These are phyloP conservation scores for Chenopodium suecicum DNA, from an alignment of 148 eudicot genomes.

Conservation along the genomic window DNA sequence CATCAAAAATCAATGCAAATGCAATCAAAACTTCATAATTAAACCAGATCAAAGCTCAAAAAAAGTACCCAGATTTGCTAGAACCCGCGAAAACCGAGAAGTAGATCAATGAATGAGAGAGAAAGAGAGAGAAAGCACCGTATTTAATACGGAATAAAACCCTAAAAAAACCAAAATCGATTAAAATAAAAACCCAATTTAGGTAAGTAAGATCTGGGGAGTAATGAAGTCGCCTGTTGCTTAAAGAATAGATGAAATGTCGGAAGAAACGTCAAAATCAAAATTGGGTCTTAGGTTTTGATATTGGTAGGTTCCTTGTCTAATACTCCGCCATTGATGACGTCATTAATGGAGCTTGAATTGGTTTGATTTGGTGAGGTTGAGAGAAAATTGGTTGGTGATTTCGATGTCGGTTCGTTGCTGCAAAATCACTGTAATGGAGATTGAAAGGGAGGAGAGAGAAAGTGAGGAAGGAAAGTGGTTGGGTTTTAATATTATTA, in stretches of 20 bases:
- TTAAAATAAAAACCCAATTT: not conserved
- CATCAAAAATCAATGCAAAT: not conserved
- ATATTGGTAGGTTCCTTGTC: not conserved
- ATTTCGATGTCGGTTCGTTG: not conserved
- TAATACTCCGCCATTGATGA: constrained; percentile 32
- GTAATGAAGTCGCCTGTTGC: constrained; percentile 28
- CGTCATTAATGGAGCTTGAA: not conserved
- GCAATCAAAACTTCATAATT: not conserved
- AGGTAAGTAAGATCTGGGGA: constrained; percentile 18
- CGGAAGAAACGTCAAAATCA: constrained; percentile 33
- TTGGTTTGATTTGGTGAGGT: not conserved
- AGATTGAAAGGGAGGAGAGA: not conserved
- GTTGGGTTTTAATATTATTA: no score
- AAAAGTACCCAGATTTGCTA: not conserved
- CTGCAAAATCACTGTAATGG: not conserved
- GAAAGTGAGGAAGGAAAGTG: not conserved
- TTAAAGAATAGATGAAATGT: constrained; percentile 37
- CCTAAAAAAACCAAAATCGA: constrained; percentile 8
- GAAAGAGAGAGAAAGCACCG: constrained; percentile 20
- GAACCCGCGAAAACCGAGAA: not conserved
- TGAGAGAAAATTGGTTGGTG: not conserved
- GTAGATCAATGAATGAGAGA: not conserved
- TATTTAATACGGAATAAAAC: constrained; percentile 31
- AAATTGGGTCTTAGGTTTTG: not conserved
- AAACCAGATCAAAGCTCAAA: constrained; percentile 22